Base-by-base conservation (phyloP, 2,329 filamentous ascomycete species). In the Emmonsiellopsis sp. region DNA sequence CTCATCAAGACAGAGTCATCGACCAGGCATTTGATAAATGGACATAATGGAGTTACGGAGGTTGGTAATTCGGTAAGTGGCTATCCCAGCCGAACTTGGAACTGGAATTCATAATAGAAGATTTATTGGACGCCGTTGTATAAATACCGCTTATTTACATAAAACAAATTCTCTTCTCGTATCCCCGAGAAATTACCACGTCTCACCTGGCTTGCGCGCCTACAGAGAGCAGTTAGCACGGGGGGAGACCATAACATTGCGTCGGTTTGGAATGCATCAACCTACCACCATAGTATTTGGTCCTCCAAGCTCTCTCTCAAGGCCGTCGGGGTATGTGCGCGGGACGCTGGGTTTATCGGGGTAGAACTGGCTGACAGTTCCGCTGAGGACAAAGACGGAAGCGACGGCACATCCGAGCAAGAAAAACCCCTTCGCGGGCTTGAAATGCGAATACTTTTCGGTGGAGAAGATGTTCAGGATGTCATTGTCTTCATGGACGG, bases 401-500 rank as follows among this genome's bases (percentile, higher is more conserved):
- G 74, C 75, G 44, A 90, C 70, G 66, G 91, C 91, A 57, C 73
- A 73, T 55, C 82, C 85, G 58, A 91, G 71, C 73, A 89, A 83
- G 56, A 84, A 64, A 37, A 84, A 67, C 55, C 82, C 88, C 66
- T 85, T 90, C 58, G 81, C 80, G 13, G 91, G 76, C 49, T 80
- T 85, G 65, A 82, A 81, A 78, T 93, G 92, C 53, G 84, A 93
- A 76, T 98, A 97, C 64, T 91, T 85, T 70, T 93, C 84, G 2
- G 89, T 83, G 49, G 88, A 86, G 74, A 98, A 92, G 59, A 95
- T 86, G 62, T 90, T 91, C 54, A 97, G 78, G 54, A 90, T 80
- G 70, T 98, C 94, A 72, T 96, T 87, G 71, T 98, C 93, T 73
- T 98, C 94, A 72, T 98, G 92, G 51, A 95, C 83, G 10, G 92